Percentiles rank a stretch among this genome's conserved stretches.
phyloP scores from a whole-genome alignment of 139 green algal species.

The Closterium sp. region DNA sequence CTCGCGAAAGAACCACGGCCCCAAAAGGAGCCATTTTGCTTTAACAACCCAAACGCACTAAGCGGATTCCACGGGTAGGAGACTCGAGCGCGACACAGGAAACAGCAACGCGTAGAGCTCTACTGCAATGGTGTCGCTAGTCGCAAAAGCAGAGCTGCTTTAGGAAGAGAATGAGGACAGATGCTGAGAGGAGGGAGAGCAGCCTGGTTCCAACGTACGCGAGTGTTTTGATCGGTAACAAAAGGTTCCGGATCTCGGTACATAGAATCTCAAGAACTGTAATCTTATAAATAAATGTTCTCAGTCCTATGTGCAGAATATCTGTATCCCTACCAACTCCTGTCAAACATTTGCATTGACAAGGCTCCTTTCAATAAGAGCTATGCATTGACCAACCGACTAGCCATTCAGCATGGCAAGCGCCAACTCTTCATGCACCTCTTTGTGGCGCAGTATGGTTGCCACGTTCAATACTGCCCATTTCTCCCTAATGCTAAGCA shows the following conservation, averaged over 20 bases:
- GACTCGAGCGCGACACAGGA: not conserved
- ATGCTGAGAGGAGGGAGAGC: too few species aligned
- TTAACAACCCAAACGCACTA: not conserved
- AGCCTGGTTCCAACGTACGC: too few species aligned
- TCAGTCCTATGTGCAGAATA: too few species aligned
- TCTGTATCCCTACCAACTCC: too few species aligned
- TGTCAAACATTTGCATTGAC: not conserved
- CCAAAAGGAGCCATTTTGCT: not conserved
- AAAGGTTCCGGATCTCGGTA: too few species aligned
- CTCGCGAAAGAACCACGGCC: not conserved
- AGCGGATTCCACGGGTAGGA: not conserved
- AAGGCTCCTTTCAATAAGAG: constrained; percentile 74
- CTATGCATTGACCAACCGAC: constrained; percentile 73
- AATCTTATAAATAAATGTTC: too few species aligned
- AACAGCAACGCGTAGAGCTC: not conserved
- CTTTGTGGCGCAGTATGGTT: constrained; percentile 72
- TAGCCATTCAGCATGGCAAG: constrained; percentile 68
- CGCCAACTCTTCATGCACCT: constrained; percentile 68
- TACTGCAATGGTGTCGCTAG: not conserved
- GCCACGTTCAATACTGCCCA: constrained; percentile 88
- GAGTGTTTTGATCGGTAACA: too few species aligned
- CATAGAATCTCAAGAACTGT: too few species aligned
- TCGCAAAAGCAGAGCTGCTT: not conserved
- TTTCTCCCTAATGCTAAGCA: too few species aligned
- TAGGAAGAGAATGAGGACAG: too few species aligned